Evolutionary conservation across 2,329 filamentous ascomycete genomes (phyloP), one percentile per base, ranked within the genome.

Genomic region (Chaetomiaceae sp.): DNA sequence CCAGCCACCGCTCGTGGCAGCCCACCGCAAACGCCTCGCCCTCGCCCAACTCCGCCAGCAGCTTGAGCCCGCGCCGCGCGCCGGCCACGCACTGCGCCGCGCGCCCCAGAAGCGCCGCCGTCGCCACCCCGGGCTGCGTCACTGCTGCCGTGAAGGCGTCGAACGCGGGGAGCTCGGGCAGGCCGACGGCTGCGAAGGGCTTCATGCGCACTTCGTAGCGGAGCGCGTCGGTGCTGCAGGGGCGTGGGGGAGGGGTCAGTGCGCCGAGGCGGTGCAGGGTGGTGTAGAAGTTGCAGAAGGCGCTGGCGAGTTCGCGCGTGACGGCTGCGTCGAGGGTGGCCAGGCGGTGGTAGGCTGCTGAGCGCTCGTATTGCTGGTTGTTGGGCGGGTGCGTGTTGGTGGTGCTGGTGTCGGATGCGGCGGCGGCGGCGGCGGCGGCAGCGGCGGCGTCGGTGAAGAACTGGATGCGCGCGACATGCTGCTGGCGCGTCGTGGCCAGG

Each of bases 191-290:
- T 1, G 83, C 71, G 59, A 94, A 95, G 0, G 88, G 87, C 58
- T 85, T 86, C 87, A 95, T 93, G 48, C 90, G 84, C 9, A 94
- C 68, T 55, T 93, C 85, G 62, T 93, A 90, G 11, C 88, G 81
- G 4, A 89, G 68, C 26, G 72, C 66, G 47, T 85, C 77, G 14
- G 76, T 78, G 47, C 81, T 79, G 61, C 89, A 94, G 0, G 84
- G 81, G 1, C 79, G 69, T 0, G 65, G 63, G 5, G 72, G 76
- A 0, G 67, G 47, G 41, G 70, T 66, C 56, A 88, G 55, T 50
- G 81, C 60, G 20, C 64, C 57, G 6, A 85, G 70, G 8, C 85
- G 81, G 22, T 71, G 62, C 1, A 93, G 70, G 1, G 81, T 70
- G 0, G 77, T 76, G 64, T 89, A 91, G 17, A 95, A 69, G 38